Base-by-base conservation (phyloP, 345 rosid genomes). In the Ceriops tagal region DNA sequence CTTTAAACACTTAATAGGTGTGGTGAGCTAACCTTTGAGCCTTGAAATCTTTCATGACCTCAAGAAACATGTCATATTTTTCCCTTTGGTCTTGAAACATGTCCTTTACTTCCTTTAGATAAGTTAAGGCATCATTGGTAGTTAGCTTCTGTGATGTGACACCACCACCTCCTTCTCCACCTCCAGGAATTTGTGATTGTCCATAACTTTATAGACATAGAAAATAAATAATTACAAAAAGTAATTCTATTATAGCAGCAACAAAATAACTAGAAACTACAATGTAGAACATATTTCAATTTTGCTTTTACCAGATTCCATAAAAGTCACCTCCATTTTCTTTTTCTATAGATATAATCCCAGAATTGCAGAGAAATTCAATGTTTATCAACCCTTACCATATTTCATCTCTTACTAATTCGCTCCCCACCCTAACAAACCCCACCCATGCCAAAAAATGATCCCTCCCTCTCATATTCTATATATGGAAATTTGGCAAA, bases 41-140 rank as follows among this genome's bases (percentile, higher is more conserved):
- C 83, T 95, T 89, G 72, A 95, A 95, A 82, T 95, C 99, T 76
- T 90, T 95, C 99, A 95, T 90, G 85, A 92, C 92, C 75, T 88
- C 96, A 72, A 92, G 85, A 64, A 95, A 92, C 85, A 56, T 83
- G 64, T 92, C 96, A 72, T 92, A 90, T 78, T 88, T 95, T 67
- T 86, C 99, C 77, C 82, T 86, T 75, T 95, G 91, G 71, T 92
- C 92, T 76, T 87, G 96, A 83, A 95, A 92, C 93, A 85, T 91
- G 75, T 93, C 96, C 74, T 89, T 90, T 39, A 95, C 99, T 82
- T 87, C 81, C 78, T 90, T 95, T 35, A 95, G 82, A 81, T 95
- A 95, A 0, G 87, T 72, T 69, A 91, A 71, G 65, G 98, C 97
- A 69, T 91, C 97, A 53, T 82, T 85, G 6, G 95, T 93, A 3